Base-by-base conservation (phyloP, 2,329 filamentous ascomycete species). In the Fusarium chuoi region DNA sequence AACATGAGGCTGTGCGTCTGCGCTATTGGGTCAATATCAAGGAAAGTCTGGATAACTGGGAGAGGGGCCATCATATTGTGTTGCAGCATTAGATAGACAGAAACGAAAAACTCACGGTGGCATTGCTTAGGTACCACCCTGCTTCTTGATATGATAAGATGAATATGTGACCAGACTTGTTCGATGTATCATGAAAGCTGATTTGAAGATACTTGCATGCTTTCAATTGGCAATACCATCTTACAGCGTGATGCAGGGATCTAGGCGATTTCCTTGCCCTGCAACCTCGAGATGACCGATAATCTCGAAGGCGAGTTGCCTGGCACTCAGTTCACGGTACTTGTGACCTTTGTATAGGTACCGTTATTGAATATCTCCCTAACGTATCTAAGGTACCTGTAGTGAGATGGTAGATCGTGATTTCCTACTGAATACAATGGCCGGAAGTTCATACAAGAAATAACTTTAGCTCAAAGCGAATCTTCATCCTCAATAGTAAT, bases 21-120 rank as follows among this genome's bases (percentile, higher is more conserved):
- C 87, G 94, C 81, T 98, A 98, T 85, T 98, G 96, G 96, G 88
- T 93, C 63, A 98, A 95, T 83, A 92, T 98, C 70, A 88, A 90
- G 71, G 93, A 97, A 82, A 93, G 91, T 52, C 85, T 98, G 78
- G 86, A 92, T 80, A 89, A 91, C 71, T 98, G 96, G 95, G 94
- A 98, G 86, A 90, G 87, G 78, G 95, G 94, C 10, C 92, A 90
- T 84, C 84, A 84, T 12, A 80, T 88, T 61, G 86, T 89, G 49
- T 75, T 91, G 75, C 82, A 88, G 78, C 89, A 91, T 61, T 85
- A 71, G 70, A 36, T 33, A 22, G n/a, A 49, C 26, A 42, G 24
- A 30, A 36, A 38, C 24, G 26, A 46, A 13, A 30, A 7, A 15
- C 33, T 35, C n/a, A n/a, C 14, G 26, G 20, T 48, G 14, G 36